These are phyloP conservation scores for Vickermania ingenoplastis DNA, from an alignment of 208 protist genomes.

Conservation along the genomic window DNA sequence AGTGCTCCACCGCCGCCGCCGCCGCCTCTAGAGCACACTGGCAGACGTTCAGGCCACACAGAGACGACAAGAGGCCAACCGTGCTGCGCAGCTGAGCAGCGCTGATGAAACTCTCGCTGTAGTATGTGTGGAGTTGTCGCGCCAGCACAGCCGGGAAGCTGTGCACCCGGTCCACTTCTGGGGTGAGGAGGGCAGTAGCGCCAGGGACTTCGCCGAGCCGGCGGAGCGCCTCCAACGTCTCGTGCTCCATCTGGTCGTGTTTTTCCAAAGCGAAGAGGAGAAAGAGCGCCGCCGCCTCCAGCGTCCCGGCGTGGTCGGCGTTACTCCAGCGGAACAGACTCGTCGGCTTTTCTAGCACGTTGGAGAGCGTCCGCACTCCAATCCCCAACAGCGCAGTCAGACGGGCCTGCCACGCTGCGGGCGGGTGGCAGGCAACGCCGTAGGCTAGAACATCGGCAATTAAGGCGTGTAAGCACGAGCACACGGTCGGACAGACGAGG, in stretches of 20 bases:
- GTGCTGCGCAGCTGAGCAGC: neutral
- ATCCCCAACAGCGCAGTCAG: conserved; percentile 1
- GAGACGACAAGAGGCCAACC: neutral
- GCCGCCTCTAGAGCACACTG: neutral
- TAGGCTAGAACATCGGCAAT: conserved; percentile 51
- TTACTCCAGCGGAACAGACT: neutral
- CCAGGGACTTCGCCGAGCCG: neutral
- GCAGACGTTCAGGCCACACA: neutral
- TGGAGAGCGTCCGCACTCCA: neutral
- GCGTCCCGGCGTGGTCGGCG: neutral
- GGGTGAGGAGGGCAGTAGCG: neutral
- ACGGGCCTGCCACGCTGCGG: neutral
- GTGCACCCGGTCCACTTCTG: neutral
- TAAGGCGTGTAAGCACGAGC: conserved; percentile 35
- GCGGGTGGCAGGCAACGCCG: neutral
- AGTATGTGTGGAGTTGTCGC: neutral
- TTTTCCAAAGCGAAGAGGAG: conserved; percentile 10
- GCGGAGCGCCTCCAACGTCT: neutral
- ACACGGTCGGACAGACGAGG: conserved; percentile 41
- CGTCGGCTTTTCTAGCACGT: neutral
- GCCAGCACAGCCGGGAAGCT: neutral
- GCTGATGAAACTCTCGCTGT: neutral
- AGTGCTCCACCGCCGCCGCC: neutral
- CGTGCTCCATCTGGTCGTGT: neutral
- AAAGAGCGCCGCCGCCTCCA: neutral